These are phyloP conservation scores for Solanum dulcamara DNA, from an alignment of 257 asterid genomes.

Conservation along the genomic window DNA sequence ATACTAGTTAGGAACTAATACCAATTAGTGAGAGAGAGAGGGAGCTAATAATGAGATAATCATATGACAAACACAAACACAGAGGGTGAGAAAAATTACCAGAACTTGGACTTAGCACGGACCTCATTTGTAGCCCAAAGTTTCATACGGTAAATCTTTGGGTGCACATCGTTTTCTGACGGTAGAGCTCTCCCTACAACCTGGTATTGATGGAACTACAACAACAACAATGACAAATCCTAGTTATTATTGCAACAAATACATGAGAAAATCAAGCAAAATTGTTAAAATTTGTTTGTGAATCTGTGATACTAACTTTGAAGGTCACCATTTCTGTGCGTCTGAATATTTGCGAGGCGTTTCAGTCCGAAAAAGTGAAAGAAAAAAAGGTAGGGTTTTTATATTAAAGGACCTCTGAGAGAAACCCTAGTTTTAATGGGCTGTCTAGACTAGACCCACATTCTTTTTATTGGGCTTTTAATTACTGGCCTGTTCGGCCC, in stretches of 20 bases:
- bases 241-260: not conserved
- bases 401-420: not conserved
- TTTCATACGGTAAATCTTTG: conserved; percentile 89
- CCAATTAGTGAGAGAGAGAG: not conserved
- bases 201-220: conserved; percentile 85
- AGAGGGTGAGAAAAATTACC: conserved; percentile 11
- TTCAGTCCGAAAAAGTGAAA: not conserved
- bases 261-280: not conserved
- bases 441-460: not conserved
- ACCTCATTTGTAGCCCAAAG: conserved; percentile 95
- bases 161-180: conserved; percentile 69
- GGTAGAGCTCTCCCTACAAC: conserved; percentile 93
- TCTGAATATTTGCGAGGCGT: conserved; percentile 8
- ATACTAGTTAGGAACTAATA: not conserved
- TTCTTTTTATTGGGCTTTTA: not conserved
- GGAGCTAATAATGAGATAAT: not conserved
- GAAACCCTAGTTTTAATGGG: not conserved
- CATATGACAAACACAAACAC: not conserved
- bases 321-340: conserved; percentile 33
- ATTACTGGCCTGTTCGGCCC: not conserved
- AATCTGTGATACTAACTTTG: conserved; percentile 15
- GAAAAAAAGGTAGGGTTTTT: not conserved
- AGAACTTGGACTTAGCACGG: conserved; percentile 85
- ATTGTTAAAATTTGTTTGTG: not conserved
- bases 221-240: not conserved